Percentiles rank a stretch among this genome's conserved stretches.
These are phyloP conservation scores for Silene vulgaris DNA, from an alignment of 179 eudicot species.

Conservation along the genomic window DNA sequence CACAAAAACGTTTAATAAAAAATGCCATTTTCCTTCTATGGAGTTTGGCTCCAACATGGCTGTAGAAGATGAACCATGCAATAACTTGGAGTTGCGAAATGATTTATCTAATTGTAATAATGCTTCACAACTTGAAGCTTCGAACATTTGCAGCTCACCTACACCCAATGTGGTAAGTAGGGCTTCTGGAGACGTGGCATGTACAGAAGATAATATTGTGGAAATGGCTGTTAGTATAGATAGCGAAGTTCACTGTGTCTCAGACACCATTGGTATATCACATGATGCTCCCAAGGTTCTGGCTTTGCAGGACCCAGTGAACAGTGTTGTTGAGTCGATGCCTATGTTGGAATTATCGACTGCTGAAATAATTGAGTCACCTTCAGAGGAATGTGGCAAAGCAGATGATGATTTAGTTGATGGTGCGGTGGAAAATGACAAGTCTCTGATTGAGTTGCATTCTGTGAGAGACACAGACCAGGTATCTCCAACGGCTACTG, in stretches of 20 bases:
- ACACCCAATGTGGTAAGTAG: conserved; percentile 22
- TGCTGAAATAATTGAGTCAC: conserved; percentile 11
- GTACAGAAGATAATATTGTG: conserved; percentile 22
- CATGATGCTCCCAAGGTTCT: conserved; percentile 26
- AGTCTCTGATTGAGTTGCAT: conserved; percentile 6
- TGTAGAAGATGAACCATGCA: conserved; percentile 22
- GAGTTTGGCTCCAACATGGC: conserved; percentile 25
- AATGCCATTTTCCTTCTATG: conserved; percentile 22
- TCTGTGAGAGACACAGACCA: conserved; percentile 23
- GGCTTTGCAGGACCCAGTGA: conserved; percentile 23
- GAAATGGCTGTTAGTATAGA: conserved; percentile 23
- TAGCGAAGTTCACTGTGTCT: conserved; percentile 15
- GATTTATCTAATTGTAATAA: conserved; percentile 17
- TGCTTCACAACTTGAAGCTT: conserved; percentile 26
- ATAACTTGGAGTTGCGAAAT: conserved; percentile 25
- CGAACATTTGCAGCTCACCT: conserved; percentile 25
- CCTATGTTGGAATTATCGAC: conserved; percentile 18
- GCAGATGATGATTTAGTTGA: conserved; percentile 20
- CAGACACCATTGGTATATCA: conserved; percentile 19
- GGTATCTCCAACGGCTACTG: conserved; percentile 23
- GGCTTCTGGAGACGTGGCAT: conserved; percentile 21
- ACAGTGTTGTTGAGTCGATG: conserved; percentile 16
- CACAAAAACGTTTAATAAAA: conserved; percentile 27
- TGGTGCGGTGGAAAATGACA: conserved; percentile 20
- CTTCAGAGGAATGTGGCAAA: conserved; percentile 22